These are phyloP conservation scores for Cladobotryum protrusum DNA, from an alignment of 2,329 filamentous ascomycete genomes.

Conservation along the genomic window DNA sequence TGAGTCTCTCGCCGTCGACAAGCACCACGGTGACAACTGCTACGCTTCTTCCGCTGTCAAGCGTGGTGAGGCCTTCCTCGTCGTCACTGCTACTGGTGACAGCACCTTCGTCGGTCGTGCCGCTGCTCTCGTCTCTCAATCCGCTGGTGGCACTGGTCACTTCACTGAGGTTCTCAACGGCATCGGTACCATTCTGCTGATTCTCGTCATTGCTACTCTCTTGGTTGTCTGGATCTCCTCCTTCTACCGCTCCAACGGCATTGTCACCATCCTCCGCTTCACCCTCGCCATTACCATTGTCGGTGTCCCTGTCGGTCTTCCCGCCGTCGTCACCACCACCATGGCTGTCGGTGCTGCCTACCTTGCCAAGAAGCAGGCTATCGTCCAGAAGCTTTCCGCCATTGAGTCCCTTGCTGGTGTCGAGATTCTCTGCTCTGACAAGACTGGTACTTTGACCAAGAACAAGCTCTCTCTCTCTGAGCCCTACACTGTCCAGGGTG, in stretches of 20 bases:
- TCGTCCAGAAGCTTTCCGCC: conserved; percentile 86
- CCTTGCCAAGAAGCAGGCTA: conserved; percentile 86
- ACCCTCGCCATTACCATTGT: conserved; percentile 87
- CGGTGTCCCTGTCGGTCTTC: conserved; percentile 87
- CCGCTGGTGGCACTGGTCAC: conserved; percentile 68
- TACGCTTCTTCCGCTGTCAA: conserved; percentile 86
- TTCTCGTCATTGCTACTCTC: conserved; percentile 74
- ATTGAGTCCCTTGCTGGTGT: conserved; percentile 91
- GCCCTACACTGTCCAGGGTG: conserved; percentile 74
- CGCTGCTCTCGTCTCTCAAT: conserved; percentile 76
- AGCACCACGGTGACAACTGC: conserved; percentile 73
- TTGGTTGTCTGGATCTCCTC: conserved; percentile 79
- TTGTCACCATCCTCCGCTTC: conserved; percentile 74
- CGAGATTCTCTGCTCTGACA: conserved; percentile 90
- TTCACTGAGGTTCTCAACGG: conserved; percentile 88
- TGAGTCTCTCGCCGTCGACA: conserved; percentile 86
- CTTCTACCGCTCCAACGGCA: conserved; percentile 81
- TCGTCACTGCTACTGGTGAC: conserved; percentile 80
- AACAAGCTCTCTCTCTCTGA: conserved; percentile 87
- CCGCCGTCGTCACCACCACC: conserved; percentile 87
- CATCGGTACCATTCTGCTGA: conserved; percentile 72
- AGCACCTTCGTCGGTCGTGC: conserved; percentile 86
- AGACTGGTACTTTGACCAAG: conserved; percentile 89
- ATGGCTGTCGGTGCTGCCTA: conserved; percentile 92
- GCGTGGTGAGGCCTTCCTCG: conserved; percentile 78